phyloP scores from a whole-genome alignment of 805 yeast species.

The Ogataea zsoltii region DNA sequence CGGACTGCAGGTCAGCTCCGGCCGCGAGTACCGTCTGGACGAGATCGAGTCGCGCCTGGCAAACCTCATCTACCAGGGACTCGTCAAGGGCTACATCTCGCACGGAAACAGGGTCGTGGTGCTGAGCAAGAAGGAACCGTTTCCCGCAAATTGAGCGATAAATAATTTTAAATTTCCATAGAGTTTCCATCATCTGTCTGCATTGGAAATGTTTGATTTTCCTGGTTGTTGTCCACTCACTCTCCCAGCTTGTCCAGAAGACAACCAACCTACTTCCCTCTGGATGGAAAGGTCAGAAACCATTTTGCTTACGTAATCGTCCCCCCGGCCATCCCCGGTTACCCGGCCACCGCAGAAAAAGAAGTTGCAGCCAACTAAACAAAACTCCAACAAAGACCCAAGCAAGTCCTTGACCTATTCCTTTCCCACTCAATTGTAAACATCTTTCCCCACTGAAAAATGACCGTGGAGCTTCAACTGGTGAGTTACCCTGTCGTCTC shows the following conservation, averaged over 20 bases:
- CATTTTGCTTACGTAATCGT: neutral
- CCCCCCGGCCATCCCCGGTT: neutral
- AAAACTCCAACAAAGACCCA: neutral
- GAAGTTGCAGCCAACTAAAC: constrained; percentile 9
- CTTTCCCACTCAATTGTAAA: too few species aligned
- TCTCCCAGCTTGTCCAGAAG: too few species aligned
- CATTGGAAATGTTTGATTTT: too few species aligned
- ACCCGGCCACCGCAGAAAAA: constrained; percentile 14
- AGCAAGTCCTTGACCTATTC: too few species aligned
- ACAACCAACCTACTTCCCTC: too few species aligned
- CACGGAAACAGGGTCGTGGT: constrained; percentile 75
- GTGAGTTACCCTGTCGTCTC: constrained; percentile 16
- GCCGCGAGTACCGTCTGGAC: constrained; percentile 38
- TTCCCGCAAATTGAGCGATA: constrained; percentile 49
- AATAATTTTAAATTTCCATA: too few species aligned
- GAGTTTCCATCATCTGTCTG: too few species aligned
- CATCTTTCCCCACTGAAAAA: constrained; percentile 12
- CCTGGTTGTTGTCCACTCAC: too few species aligned
- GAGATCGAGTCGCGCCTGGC: constrained; percentile 72
- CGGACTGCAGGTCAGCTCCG: constrained; percentile 17
- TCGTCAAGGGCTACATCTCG: constrained; percentile 78
- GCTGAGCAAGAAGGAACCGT: constrained; percentile 70
- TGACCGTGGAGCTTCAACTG: constrained; percentile 27
- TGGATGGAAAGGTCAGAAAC: too few species aligned
- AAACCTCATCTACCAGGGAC: constrained; percentile 57